Evolutionary conservation across 2,329 filamentous ascomycete species (phyloP), one percentile per base, ranked within the genome.

Genomic region (Elsinoe fawcettii): DNA sequence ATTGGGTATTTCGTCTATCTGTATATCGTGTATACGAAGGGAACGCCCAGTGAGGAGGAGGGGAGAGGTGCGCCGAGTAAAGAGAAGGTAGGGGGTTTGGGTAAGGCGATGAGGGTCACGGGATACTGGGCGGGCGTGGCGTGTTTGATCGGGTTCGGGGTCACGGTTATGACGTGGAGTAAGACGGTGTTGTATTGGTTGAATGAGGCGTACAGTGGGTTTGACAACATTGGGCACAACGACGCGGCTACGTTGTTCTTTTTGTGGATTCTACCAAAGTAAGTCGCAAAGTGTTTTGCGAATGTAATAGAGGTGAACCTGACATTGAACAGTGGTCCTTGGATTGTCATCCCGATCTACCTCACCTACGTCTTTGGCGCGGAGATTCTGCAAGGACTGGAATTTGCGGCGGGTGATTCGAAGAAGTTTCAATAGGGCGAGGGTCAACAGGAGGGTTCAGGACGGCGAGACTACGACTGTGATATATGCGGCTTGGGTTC

Each of bases 161-260:
- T 79, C 18, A 78, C 78, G 4, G 71, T 83, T 1, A 81, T 87
- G 77, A 88, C 85, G 1, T 66, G 86, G 18, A 81, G 80, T 65
- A 88, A 88, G 74, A 87, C 85, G 1, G 65, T 83, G 23, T 67
- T 88, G 5, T 88, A 88, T 64, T 82, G 84, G 73, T 66, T 84
- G 55, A 82, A 82, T 59, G 83, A 87, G 66, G 74, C 76, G 41
- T 83, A 77, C 64, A 80, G 79, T 47, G 80, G 76, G 5, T 87
- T 83, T 62, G 70, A 74, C 3, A 80, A 83, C 60, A 78, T 85
- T 56, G 79, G 80, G 2, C 85, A 87, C 65, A 88, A 87, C 60
- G 75, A 76, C 59, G 63, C 73, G 37, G 61, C 66, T 2, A 76
- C 75, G 9, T 64, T 87, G 41, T 62, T 85, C 9, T 72, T 80